Evolutionary conservation across 208 protist species (phyloP).

Genomic region (Trypanosomatidae sp.): DNA sequence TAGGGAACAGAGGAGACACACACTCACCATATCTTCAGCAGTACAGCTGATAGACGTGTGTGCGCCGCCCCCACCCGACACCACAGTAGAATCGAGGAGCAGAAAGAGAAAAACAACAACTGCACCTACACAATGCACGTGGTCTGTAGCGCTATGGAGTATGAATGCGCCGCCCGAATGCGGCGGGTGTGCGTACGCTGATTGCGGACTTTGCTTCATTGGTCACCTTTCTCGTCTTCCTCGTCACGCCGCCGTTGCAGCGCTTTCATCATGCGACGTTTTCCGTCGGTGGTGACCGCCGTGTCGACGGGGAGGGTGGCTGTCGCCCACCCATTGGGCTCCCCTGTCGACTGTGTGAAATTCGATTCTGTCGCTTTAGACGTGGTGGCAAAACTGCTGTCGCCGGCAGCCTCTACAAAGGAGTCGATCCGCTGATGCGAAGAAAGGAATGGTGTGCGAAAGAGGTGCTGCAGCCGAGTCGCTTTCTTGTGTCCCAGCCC

Average conservation of each 20-base stretch:
- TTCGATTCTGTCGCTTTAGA: too few species aligned
- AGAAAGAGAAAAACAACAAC: background rate
- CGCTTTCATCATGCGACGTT: constrained; percentile 36
- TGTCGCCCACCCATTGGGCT: background rate
- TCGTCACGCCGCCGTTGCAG: constrained; percentile 29
- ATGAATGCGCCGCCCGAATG: background rate
- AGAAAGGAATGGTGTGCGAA: constrained; percentile 54
- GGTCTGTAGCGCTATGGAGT: background rate
- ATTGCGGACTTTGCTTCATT: background rate
- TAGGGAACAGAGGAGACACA: background rate
- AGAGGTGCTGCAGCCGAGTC: constrained; percentile 45
- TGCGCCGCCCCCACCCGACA: background rate
- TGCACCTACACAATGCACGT: too few species aligned
- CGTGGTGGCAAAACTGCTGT: background rate
- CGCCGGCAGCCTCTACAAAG: background rate
- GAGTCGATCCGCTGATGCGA: constrained; percentile 36
- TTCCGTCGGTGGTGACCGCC: background rate
- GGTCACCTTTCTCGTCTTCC: constrained; percentile 26
- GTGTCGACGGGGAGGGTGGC: background rate
- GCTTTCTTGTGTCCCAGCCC: constrained; percentile 64
- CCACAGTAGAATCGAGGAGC: background rate
- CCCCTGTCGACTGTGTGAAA: background rate
- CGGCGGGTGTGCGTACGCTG: too few species aligned
- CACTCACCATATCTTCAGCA: background rate
- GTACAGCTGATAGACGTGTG: background rate